Conservation (phyloP, 1,284 basidiomycete species). For the Ustilago bromivora region DNA sequence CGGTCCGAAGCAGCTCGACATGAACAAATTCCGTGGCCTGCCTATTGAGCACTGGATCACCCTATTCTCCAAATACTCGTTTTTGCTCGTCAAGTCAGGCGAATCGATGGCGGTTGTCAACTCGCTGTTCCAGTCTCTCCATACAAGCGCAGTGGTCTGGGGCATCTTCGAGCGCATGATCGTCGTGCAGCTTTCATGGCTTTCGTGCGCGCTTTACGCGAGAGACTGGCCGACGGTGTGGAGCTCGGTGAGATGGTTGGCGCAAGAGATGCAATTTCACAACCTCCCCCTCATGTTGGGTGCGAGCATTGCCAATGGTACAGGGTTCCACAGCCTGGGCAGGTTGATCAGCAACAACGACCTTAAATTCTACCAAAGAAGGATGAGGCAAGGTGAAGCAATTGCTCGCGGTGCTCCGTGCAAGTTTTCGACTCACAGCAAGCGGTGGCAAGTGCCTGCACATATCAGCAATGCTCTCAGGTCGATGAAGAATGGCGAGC, state of each 20-base stretch:
- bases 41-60: slow-evolving; percentile 86
- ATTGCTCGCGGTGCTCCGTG: slow-evolving; percentile 46
- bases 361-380: slow-evolving; percentile 58
- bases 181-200: slow-evolving; percentile 56
- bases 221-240: slow-evolving; percentile 52
- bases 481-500: not conserved
- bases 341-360: slow-evolving; percentile 51
- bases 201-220: slow-evolving; percentile 63
- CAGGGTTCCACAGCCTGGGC: slow-evolving; percentile 57
- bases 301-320: slow-evolving; percentile 52
- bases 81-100: slow-evolving; percentile 78
- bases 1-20: slow-evolving; percentile 41
- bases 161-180: slow-evolving; percentile 54
- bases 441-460: slow-evolving; percentile 32
- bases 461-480: slow-evolving; percentile 5
- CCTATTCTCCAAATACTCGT: slow-evolving; percentile 83
- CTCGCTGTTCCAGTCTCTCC: slow-evolving; percentile 80
- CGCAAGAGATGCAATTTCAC: slow-evolving; percentile 62
- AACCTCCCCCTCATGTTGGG: slow-evolving; percentile 58
- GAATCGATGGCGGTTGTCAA: slow-evolving; percentile 74
- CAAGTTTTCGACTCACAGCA: slow-evolving; percentile 19
- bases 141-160: slow-evolving; percentile 71
- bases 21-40: slow-evolving; percentile 79
- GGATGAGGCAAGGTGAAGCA: slow-evolving; percentile 58
- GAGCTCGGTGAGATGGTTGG: slow-evolving; percentile 50